Evolutionary conservation across 2,329 filamentous ascomycete genomes (phyloP).

Genomic region (Fusarium sp.): DNA sequence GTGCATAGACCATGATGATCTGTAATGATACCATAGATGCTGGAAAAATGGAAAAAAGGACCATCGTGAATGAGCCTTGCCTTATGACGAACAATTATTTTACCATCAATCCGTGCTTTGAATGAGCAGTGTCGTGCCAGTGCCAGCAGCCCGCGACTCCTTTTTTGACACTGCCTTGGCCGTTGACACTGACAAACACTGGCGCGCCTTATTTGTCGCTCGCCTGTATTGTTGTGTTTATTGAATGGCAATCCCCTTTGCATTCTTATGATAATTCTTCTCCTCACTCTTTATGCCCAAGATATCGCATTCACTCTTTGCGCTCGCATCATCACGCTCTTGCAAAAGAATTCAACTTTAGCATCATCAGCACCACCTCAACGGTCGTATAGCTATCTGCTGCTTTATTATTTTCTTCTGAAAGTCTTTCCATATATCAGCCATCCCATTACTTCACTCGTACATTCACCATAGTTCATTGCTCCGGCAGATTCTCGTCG

Average conservation of each 20-base stretch:
- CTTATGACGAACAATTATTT: constrained; percentile 24
- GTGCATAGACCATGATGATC: constrained; percentile 48
- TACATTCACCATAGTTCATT: background rate
- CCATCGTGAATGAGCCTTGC: constrained; percentile 40
- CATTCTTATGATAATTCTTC: background rate
- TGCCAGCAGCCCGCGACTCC: constrained; percentile 2
- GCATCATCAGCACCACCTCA: background rate
- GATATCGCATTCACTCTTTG: background rate
- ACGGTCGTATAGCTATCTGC: background rate
- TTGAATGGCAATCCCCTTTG: background rate
- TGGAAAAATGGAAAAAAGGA: constrained; percentile 44
- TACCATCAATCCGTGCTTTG: background rate
- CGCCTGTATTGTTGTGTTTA: background rate
- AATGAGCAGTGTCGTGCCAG: constrained; percentile 16
- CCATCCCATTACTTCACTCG: background rate
- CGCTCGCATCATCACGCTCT: background rate
- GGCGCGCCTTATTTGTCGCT: background rate
- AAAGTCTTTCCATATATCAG: background rate
- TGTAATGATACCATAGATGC: constrained; percentile 54
- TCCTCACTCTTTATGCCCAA: background rate
- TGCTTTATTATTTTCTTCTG: background rate
- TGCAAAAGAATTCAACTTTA: background rate
- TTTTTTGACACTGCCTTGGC: background rate
- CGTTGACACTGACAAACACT: background rate
- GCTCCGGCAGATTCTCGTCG: background rate